Base-by-base conservation (phyloP, 163 green algal genomes). In the Chlorella variabilis region DNA sequence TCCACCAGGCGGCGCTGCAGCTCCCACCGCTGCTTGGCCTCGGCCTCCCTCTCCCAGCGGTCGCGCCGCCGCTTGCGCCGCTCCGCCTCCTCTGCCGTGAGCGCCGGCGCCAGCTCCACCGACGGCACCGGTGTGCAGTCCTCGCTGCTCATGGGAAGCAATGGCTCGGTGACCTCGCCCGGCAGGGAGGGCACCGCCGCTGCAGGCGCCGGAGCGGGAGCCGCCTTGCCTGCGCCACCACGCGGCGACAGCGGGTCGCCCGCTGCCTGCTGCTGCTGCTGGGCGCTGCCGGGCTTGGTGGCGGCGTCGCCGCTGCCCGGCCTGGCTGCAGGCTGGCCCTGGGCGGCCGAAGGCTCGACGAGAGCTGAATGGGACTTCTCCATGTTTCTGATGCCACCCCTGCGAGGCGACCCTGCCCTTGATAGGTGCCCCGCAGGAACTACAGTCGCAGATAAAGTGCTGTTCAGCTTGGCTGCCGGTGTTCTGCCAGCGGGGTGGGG, bases 1-100 rank as follows among this genome's bases (percentile, higher is more conserved):
- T 87, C 75, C 17, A 74, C 82, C 23, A 91, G 69, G 42, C 66
- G 69, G 38, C 78, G 78, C 39, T 84, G 78, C 27, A 91, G 74
- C 48, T 92, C 87, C 83, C 77, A 87, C 20, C 77, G 74, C 58
- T 51, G 65, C 29, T 21, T 29, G 29, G 62, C 75, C 42, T 86
- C 75, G 9, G 69, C 49, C 62, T 83, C 70, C 3, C n/a, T 18
- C 63, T 85, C 73, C 78, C 86, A 80, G 11, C 69, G 34, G 21
- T 51, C 74, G 29, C 86, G 81, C 27, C 48, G 70, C 31, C 65
- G 62, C 66, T 78, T 83, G 29, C 84, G 78, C 63, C 61, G 48
- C 18, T 71, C 69, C n/a, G 54, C 61, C 68, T 87, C 83, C 41
- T 63, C 67, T 20, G 45, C 49, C 4, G 58, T 58, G 13, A 58